Percentiles rank a stretch among this genome's conserved stretches.
Evolutionary conservation across 208 protist species (phyloP).

Genomic region (Vickermania ingenoplastis): DNA sequence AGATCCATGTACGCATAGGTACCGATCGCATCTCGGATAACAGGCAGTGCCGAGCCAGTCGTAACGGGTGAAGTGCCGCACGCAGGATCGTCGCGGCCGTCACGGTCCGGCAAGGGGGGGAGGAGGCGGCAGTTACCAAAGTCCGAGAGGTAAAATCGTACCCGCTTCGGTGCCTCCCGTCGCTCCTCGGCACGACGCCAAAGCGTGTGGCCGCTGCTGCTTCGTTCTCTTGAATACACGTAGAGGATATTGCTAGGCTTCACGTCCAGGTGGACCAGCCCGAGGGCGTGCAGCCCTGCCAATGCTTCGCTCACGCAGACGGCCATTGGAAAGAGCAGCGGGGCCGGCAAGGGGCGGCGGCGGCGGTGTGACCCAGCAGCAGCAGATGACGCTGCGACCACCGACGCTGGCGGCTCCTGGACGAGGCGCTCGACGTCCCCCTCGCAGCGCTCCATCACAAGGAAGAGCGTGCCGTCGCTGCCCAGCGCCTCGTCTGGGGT

Average conservation of each 20-base stretch:
- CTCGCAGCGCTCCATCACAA: constrained; percentile 80
- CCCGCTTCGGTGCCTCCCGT: neutral
- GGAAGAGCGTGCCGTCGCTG: constrained; percentile 61
- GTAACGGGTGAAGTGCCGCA: neutral
- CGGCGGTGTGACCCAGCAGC: neutral
- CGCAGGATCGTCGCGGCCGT: too few species aligned
- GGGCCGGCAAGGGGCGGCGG: constrained; percentile 15
- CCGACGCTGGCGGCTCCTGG: neutral
- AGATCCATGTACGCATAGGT: constrained; percentile 87
- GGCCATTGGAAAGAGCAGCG: constrained; percentile 47
- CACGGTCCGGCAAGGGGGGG: too few species aligned
- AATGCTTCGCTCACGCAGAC: constrained; percentile 76
- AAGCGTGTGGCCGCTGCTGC: too few species aligned
- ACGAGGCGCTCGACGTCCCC: constrained; percentile 67
- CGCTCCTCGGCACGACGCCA: neutral
- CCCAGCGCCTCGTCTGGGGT: constrained; percentile 48
- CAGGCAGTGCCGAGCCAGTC: constrained; percentile 8
- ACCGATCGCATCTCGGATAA: constrained; percentile 48
- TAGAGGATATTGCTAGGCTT: constrained; percentile 85
- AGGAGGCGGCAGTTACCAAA: constrained; percentile 83
- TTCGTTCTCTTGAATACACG: too few species aligned
- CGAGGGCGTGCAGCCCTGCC: constrained; percentile 67
- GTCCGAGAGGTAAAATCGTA: constrained; percentile 83
- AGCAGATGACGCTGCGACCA: neutral
- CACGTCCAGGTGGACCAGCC: constrained; percentile 72